A percentile compares a stretch with the other conserved stretches of the same genome.
phyloP scores from a whole-genome alignment of 441 rosid genomes.

The Gossypium schwendimanii region DNA sequence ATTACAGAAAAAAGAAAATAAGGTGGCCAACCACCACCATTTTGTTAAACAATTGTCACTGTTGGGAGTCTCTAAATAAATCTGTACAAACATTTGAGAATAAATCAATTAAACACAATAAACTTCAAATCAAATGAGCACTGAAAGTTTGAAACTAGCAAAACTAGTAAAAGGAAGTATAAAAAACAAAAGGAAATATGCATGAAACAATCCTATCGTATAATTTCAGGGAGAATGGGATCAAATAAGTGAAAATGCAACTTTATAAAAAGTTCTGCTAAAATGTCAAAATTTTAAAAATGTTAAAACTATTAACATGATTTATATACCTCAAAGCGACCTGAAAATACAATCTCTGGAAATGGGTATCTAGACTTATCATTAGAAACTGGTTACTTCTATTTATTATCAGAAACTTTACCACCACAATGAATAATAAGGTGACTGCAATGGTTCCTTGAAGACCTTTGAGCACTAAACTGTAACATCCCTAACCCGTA shows the following conservation, averaged over 20 bases:
- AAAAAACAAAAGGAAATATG: no score
- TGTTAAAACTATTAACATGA: conserved; percentile 10
- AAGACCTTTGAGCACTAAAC: no score
- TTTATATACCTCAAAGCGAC: conserved; percentile 61
- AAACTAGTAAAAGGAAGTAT: no score
- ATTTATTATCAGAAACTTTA: conserved; percentile 29
- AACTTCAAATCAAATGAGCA: no score
- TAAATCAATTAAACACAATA: no score
- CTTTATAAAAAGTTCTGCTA: neutral
- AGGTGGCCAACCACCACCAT: no score
- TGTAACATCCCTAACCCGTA: no score
- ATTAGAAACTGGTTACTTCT: conserved; percentile 34
- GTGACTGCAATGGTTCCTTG: conserved; percentile 67
- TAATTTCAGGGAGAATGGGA: neutral
- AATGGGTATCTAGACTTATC: conserved; percentile 55
- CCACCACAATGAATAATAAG: conserved; percentile 46
- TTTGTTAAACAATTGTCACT: no score
- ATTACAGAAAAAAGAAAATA: no score
- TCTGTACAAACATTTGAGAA: no score
- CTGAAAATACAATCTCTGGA: conserved; percentile 72
- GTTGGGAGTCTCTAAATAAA: no score
- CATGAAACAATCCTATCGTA: neutral
- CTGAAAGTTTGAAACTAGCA: no score
- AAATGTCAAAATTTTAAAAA: neutral
- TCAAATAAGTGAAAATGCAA: neutral